A percentile compares a stretch with the other conserved stretches of the same genome.
These are phyloP conservation scores for Euphorbia corollata DNA, from an alignment of 441 rosid species.

Conservation along the genomic window DNA sequence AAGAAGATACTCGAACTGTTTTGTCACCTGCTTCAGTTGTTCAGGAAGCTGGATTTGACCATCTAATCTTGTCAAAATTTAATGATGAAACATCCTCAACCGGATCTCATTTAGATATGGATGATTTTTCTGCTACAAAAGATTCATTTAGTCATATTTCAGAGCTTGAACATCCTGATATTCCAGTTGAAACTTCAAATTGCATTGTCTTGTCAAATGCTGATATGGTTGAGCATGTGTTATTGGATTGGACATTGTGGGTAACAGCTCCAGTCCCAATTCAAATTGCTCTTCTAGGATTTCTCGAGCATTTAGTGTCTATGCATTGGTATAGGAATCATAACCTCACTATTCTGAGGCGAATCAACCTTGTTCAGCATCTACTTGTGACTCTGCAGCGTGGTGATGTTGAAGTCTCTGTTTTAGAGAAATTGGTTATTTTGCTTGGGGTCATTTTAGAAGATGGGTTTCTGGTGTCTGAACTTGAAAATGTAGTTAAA, in stretches of 20 bases:
- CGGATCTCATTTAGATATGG: constrained; percentile 97
- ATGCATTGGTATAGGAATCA: constrained; percentile 99
- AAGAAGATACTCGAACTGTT: constrained; percentile 37
- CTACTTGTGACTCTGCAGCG: constrained; percentile 93
- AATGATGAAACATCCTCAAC: constrained; percentile 79
- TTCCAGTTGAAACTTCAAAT: constrained; percentile 83
- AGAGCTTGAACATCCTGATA: constrained; percentile 82
- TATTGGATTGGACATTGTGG: constrained; percentile 99
- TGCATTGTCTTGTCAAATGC: constrained; percentile 97
- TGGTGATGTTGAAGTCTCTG: constrained; percentile 99
- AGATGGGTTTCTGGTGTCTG: constrained; percentile 94
- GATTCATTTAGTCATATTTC: constrained; percentile 94
- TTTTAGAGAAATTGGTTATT: constrained; percentile 93
- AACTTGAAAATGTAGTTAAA: constrained; percentile 92
- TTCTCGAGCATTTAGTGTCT: constrained; percentile 97
- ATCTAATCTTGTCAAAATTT: constrained; percentile 72
- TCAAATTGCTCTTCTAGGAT: constrained; percentile 89
- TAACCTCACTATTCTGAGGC: constrained; percentile 90
- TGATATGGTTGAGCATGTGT: constrained; percentile 99
- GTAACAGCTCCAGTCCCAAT: constrained; percentile 83
- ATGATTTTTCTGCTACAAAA: constrained; percentile 82
- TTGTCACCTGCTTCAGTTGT: constrained; percentile 46
- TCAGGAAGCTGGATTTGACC: constrained; percentile 77
- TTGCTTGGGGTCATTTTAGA: constrained; percentile 97
- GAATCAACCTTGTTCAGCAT: constrained; percentile 95